Evolutionary conservation across 2,329 filamentous ascomycete genomes (phyloP).

Genomic region (Plectosphaerella plurivora): DNA sequence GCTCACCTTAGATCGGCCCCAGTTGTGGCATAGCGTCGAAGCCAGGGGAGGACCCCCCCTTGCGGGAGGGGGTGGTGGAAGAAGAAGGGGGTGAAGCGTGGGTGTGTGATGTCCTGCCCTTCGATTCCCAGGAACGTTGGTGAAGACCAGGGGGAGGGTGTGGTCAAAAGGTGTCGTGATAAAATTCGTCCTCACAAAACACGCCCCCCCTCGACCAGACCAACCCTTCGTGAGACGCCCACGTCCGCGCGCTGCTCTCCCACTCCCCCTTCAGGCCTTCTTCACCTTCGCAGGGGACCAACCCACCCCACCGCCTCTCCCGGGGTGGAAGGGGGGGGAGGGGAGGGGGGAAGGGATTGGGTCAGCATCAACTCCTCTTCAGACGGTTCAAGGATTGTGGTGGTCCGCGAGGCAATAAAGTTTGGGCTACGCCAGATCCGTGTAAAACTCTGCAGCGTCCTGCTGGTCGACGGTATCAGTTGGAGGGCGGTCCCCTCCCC

Average conservation of each 20-base stretch:
- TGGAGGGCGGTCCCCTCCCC: no score
- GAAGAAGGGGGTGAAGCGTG: background rate
- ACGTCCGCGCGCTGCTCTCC: background rate
- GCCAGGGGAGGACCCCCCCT: background rate
- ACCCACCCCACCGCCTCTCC: no score
- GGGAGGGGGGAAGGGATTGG: no score
- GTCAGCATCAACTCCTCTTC: background rate
- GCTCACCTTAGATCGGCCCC: background rate
- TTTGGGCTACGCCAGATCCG: constrained; percentile 7
- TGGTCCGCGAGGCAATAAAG: constrained; percentile 2
- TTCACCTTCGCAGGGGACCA: background rate
- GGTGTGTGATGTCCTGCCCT: background rate
- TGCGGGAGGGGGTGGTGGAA: background rate
- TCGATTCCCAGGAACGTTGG: constrained; percentile 1
- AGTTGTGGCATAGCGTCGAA: background rate
- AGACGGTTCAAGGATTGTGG: background rate
- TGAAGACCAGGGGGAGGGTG: background rate
- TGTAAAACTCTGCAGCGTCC: constrained; percentile 3
- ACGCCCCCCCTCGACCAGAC: background rate
- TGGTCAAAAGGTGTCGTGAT: background rate
- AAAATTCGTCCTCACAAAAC: background rate
- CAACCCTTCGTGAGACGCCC: background rate
- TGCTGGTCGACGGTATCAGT: background rate
- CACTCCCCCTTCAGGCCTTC: background rate
- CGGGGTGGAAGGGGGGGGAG: no score